Percentiles rank a stretch among this genome's conserved stretches.
These are phyloP conservation scores for Russula ochroleuca DNA, from an alignment of 768 basidiomycete species.

Conservation along the genomic window DNA sequence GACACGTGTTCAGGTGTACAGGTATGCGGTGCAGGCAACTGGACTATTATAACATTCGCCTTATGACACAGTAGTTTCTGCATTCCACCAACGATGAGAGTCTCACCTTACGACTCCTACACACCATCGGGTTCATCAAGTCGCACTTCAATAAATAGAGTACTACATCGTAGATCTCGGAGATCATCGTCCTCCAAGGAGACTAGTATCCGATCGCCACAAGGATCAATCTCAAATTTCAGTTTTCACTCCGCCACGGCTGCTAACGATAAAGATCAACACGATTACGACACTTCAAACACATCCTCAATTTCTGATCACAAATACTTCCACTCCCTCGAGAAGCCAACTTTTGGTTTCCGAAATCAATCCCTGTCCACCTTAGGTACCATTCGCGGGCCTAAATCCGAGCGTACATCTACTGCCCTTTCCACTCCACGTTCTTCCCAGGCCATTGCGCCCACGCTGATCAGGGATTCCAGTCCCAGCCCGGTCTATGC, in stretches of 20 bases:
- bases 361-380: slow-evolving; percentile 33
- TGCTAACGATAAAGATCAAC: no score
- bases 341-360: slow-evolving; percentile 26
- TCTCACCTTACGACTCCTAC: neutral
- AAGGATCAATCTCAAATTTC: neutral
- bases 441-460: slow-evolving; percentile 62
- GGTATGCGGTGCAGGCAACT: no score
- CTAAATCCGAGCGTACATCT: slow-evolving; percentile 28
- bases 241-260: neutral
- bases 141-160: neutral
- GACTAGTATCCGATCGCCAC: neutral
- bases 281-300: no score
- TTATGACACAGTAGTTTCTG: neutral
- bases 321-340: slow-evolving; percentile 30
- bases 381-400: slow-evolving; percentile 38
- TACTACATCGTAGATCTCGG: neutral
- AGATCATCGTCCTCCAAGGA: no score
- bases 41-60: no score
- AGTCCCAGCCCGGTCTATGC: slow-evolving; percentile 30
- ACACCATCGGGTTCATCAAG: neutral
- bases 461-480: slow-evolving; percentile 57
- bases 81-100: neutral
- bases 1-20: no score
- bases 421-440: slow-evolving; percentile 55
- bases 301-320: slow-evolving; percentile 29